These are phyloP conservation scores for Taphrina flavorubra DNA, from an alignment of 1,139 yeast species.

Conservation along the genomic window DNA sequence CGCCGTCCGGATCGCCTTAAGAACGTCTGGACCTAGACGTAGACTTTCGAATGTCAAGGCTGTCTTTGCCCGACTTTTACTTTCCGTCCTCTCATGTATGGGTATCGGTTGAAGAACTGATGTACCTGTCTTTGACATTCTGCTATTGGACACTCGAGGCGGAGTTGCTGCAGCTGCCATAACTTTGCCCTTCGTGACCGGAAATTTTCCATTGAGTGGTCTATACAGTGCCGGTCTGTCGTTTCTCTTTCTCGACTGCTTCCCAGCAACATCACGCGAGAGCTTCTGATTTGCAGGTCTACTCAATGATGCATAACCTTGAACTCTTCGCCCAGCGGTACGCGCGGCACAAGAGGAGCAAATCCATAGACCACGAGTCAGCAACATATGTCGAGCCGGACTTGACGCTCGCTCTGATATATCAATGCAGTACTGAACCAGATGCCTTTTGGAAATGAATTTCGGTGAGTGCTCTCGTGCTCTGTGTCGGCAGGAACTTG, in stretches of 20 bases:
- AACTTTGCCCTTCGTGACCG: too few species aligned
- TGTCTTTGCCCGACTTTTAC: constrained; percentile 25
- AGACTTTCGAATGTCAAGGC: constrained; percentile 62
- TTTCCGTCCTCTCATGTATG: constrained; percentile 26
- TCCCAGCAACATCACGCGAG: constrained; percentile 18
- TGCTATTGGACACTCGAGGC: constrained; percentile 12
- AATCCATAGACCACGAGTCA: not conserved
- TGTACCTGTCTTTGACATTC: constrained; percentile 35
- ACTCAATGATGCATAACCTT: not conserved
- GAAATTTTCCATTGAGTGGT: not conserved
- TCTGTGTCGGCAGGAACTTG: too few species aligned
- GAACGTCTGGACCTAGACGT: constrained; percentile 68
- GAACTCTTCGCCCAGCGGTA: not conserved
- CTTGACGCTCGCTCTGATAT: too few species aligned
- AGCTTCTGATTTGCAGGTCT: constrained; percentile 16
- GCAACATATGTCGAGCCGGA: too few species aligned
- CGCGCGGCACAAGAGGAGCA: constrained; percentile 1
- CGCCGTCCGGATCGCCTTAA: constrained; percentile 67
- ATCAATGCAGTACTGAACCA: too few species aligned
- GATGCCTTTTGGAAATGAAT: too few species aligned
- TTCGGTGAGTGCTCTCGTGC: too few species aligned
- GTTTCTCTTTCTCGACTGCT: not conserved
- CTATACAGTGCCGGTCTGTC: not conserved
- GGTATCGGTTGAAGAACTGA: constrained; percentile 26
- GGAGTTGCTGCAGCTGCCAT: not conserved